Conservation (phyloP, 1,139 yeast species). For the Zygosaccharomyces sapae region DNA sequence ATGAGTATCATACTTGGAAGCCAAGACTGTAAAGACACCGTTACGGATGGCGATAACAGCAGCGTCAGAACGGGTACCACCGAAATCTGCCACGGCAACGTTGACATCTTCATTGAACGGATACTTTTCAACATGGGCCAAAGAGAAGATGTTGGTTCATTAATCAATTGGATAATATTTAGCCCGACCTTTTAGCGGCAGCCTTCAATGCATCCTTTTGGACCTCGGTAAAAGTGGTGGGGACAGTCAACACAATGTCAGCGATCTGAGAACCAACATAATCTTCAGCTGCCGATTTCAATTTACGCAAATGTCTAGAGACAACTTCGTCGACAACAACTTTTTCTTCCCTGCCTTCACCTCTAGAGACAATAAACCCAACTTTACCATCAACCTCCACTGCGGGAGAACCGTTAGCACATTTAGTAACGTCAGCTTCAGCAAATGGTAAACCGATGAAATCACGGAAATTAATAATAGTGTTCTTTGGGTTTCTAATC, state of each 20-base stretch:
- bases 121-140: slow-evolving; percentile 59
- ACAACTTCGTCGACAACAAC: slow-evolving; percentile 73
- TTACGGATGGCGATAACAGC: slow-evolving; percentile 84
- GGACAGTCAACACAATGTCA: slow-evolving; percentile 84
- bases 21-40: slow-evolving; percentile 83
- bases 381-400: slow-evolving; percentile 64
- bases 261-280: slow-evolving; percentile 78
- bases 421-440: slow-evolving; percentile 50
- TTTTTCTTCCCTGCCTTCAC: slow-evolving; percentile 43
- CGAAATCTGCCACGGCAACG: slow-evolving; percentile 92
- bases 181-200: slow-evolving; percentile 71
- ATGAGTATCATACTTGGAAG: slow-evolving; percentile 77
- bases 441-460: slow-evolving; percentile 72
- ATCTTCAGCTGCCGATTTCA: slow-evolving; percentile 87
- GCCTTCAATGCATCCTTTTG: slow-evolving; percentile 64
- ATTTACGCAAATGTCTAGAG: slow-evolving; percentile 76
- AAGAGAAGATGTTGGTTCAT: slow-evolving; percentile 91
- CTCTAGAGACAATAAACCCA: slow-evolving; percentile 55
- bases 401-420: slow-evolving; percentile 52
- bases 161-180: slow-evolving; percentile 78
- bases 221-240: slow-evolving; percentile 75
- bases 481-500: slow-evolving; percentile 82
- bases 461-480: slow-evolving; percentile 90
- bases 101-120: slow-evolving; percentile 65
- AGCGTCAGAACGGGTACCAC: slow-evolving; percentile 94